Percentiles rank a stretch among this genome's conserved stretches.
phyloP scores from a whole-genome alignment of 2,329 filamentous ascomycete species.

The Talaromyces rugulosus region DNA sequence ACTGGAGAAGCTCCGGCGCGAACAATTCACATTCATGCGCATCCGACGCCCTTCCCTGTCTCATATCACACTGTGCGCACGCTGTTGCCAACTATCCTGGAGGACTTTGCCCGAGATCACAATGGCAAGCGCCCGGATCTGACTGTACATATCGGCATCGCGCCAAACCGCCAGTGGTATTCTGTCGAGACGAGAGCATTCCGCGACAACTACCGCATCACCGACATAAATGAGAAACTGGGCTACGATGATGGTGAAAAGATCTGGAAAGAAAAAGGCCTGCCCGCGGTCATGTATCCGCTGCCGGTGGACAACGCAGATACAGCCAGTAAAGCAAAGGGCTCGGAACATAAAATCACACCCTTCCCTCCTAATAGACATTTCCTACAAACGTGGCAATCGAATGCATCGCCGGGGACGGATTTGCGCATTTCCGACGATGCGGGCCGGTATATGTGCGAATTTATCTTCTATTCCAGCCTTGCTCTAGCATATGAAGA shows the following conservation, averaged over 20 bases:
- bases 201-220: slow-evolving; percentile 65
- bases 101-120: slow-evolving; percentile 36
- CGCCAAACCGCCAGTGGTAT: slow-evolving; percentile 61
- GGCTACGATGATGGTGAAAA: slow-evolving; percentile 45
- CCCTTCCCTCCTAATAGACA: slow-evolving; percentile 29
- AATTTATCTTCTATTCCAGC: slow-evolving; percentile 72
- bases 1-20: slow-evolving; percentile 12
- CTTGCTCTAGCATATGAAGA: slow-evolving; percentile 44
- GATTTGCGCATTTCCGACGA: slow-evolving; percentile 61
- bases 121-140: slow-evolving; percentile 54
- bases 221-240: slow-evolving; percentile 61
- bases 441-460: slow-evolving; percentile 69
- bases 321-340: slow-evolving; percentile 3
- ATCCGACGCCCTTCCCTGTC: slow-evolving; percentile 65
- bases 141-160: slow-evolving; percentile 77
- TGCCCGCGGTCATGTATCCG: slow-evolving; percentile 52
- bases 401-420: slow-evolving; percentile 24
- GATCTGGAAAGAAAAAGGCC: slow-evolving; percentile 49
- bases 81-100: slow-evolving; percentile 61
- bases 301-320: slow-evolving; percentile 25
- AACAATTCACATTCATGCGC: slow-evolving; percentile 42
- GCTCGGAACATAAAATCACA: not conserved
- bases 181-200: slow-evolving; percentile 67
- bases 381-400: slow-evolving; percentile 33
- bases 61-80: slow-evolving; percentile 63